Percentiles rank a stretch among this genome's conserved stretches.
phyloP scores from a whole-genome alignment of 305 asterid species.

The Salvia sclarea region DNA sequence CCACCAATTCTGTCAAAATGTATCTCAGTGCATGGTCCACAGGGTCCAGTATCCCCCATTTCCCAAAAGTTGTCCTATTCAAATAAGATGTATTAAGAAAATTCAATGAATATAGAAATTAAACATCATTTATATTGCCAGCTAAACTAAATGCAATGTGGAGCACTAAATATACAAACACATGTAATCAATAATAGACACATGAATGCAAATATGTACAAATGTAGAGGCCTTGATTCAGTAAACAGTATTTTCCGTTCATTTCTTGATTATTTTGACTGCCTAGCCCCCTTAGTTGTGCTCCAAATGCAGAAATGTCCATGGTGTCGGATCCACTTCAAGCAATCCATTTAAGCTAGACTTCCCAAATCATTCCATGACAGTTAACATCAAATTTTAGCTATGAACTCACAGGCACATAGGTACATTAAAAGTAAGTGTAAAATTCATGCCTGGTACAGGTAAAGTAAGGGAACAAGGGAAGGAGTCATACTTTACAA shows the following conservation, averaged over 20 bases:
- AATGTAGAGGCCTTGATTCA: conserved; percentile 8
- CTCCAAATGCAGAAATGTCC: not conserved
- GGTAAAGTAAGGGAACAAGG: not conserved
- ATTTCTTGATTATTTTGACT: not conserved
- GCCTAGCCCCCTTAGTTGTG: not conserved
- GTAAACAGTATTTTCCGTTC: not conserved
- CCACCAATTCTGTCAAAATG: conserved; percentile 93
- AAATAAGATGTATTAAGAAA: conserved; percentile 20
- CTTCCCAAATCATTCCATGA: not conserved
- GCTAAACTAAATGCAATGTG: not conserved
- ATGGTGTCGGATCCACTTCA: not conserved
- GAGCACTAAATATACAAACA: conserved; percentile 2
- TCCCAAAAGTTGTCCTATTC: conserved; percentile 96
- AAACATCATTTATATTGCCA: conserved; percentile 20
- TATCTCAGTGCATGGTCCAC: conserved; percentile 97
- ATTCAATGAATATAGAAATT: not conserved
- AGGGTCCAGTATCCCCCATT: conserved; percentile 99
- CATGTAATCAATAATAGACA: not conserved
- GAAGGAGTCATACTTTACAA: conserved; percentile 61
- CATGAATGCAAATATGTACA: not conserved
- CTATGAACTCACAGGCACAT: not conserved
- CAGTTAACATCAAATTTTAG: not conserved
- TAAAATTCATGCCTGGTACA: not conserved
- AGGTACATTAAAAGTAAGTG: not conserved
- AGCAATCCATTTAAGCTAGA: conserved; percentile 20